Evolutionary conservation across 768 basidiomycete species (phyloP), one percentile per base, ranked within the genome.

Genomic region (Hysterangium stoloniferum): DNA sequence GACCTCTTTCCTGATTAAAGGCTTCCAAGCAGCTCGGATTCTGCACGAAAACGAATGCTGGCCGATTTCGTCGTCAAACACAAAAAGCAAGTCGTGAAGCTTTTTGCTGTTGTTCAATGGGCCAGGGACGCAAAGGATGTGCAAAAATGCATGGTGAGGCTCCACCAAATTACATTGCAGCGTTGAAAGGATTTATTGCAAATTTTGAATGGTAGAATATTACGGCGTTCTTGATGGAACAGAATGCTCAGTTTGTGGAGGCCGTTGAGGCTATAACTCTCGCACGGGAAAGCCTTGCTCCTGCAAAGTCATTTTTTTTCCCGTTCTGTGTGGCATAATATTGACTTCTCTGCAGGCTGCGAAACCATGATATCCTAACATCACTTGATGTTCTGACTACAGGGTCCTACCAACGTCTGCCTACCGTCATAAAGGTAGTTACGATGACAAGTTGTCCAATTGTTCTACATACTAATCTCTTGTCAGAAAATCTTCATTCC

Each of bases 281-380:
- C 59, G 78, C 80, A 1, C 82, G 78, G 54, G 78, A 86, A 45
- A 74, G 75, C 36, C 68, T 97, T 43, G 83, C 86, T 58, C 76
- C 82, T 33, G 85, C 92, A 32, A 79, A 91, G 92, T 86, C 52
- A 55, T 74, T 62, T 20, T 25, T 38, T 42, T 7, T 19, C 20
- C 9, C 25, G 1, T n/a, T 20, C 19, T 32, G 19, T 32, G 12
- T 17, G 9, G 15, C 24, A 28, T 19, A 8, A 13, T 19, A 22
- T 29, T 37, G 24, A 15, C 4, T 13, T 37, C 7, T 19, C 36
- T 34, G 4, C 59, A 91, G 94, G 61, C 76, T 92, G 17, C 83
- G 94, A 51, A 97, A 97, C 66, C 91, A 94, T 54, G 95, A 98
- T 65, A 71, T 97, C 20, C 74, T 93, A 4, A 95, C 92, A 1